These are phyloP conservation scores for Mycena vulgaris DNA, from an alignment of 768 basidiomycete genomes.

Conservation along the genomic window DNA sequence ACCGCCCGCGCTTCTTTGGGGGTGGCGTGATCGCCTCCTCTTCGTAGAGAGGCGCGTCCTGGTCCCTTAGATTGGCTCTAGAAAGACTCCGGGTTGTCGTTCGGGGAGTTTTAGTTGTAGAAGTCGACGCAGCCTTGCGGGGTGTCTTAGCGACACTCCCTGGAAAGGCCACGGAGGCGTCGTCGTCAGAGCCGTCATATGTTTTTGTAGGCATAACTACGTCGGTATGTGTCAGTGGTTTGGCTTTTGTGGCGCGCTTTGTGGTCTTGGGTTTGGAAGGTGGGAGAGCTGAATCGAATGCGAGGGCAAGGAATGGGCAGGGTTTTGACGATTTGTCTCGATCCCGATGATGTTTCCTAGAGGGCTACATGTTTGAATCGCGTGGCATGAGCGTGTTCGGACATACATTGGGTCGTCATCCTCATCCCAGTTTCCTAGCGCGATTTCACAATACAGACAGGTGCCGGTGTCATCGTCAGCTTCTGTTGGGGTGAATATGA, in stretches of 20 bases:
- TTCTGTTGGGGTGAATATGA: conserved; percentile 81
- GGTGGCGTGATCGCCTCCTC: conserved; percentile 42
- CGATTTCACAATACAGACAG: conserved; percentile 88
- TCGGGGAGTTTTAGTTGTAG: conserved; percentile 44
- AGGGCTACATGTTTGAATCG: conserved; percentile 27
- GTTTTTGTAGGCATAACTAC: conserved; percentile 57
- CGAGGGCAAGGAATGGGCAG: conserved; percentile 59
- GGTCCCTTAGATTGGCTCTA: conserved; percentile 41
- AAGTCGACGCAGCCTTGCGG: conserved; percentile 38
- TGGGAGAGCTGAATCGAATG: conserved; percentile 45
- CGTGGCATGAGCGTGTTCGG: conserved; percentile 7
- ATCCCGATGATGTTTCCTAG: conserved; percentile 82
- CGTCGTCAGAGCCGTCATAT: conserved; percentile 55
- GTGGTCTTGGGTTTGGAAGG: conserved; percentile 44
- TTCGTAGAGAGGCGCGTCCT: conserved; percentile 37
- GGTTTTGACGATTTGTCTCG: conserved; percentile 66
- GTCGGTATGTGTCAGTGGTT: conserved; percentile 48
- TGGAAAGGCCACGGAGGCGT: conserved; percentile 40
- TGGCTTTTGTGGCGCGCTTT: conserved; percentile 48
- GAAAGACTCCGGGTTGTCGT: conserved; percentile 39
- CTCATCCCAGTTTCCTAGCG: conserved; percentile 89
- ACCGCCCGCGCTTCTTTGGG: conserved; percentile 43
- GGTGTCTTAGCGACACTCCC: conserved; percentile 38
- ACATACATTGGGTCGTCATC: conserved; percentile 91
- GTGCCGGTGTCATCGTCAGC: conserved; percentile 84